A percentile compares a stretch with the other conserved stretches of the same genome.
Conservation (phyloP, 139 green algal species). For the Edaphochlamys debaryana region DNA sequence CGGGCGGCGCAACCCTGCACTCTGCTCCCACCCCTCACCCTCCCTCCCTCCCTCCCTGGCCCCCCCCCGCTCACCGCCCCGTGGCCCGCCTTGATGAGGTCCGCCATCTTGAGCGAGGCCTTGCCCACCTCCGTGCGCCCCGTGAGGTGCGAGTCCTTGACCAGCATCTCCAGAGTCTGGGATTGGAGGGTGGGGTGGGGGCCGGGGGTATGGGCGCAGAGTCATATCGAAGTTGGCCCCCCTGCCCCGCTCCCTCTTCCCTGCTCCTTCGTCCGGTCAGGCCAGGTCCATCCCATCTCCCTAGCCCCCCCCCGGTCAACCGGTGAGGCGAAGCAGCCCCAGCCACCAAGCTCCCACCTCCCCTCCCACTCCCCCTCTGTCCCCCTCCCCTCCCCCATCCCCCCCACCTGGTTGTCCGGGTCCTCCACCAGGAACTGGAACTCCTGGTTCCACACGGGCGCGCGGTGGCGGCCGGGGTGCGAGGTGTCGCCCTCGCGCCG, state of each 20-base stretch:
- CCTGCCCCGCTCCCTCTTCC: no score
- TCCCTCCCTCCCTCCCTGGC: background rate
- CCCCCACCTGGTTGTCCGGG: slow-evolving; percentile 69
- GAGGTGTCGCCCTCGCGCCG: slow-evolving; percentile 84
- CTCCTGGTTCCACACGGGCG: slow-evolving; percentile 94
- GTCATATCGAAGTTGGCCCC: no score
- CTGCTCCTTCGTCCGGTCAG: no score
- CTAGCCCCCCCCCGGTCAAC: no score
- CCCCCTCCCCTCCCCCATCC: no score
- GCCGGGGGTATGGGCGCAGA: background rate
- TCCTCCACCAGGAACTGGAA: slow-evolving; percentile 95
- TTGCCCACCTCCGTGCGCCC: slow-evolving; percentile 82
- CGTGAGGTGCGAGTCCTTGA: slow-evolving; percentile 88
- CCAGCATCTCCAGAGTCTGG: slow-evolving; percentile 83
- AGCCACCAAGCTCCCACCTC: no score
- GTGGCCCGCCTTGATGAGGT: slow-evolving; percentile 9
- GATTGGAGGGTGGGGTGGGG: background rate
- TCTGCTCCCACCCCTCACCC: no score
- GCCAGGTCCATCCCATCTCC: no score
- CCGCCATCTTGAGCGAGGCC: slow-evolving; percentile 65
- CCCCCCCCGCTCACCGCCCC: background rate
- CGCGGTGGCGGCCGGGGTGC: slow-evolving; percentile 72
- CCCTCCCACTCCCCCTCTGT: no score
- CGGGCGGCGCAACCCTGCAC: no score
- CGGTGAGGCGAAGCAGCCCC: no score